These are phyloP conservation scores for Phytopythium helicoides DNA, from an alignment of 352 stramenopile genomes.

Conservation along the genomic window DNA sequence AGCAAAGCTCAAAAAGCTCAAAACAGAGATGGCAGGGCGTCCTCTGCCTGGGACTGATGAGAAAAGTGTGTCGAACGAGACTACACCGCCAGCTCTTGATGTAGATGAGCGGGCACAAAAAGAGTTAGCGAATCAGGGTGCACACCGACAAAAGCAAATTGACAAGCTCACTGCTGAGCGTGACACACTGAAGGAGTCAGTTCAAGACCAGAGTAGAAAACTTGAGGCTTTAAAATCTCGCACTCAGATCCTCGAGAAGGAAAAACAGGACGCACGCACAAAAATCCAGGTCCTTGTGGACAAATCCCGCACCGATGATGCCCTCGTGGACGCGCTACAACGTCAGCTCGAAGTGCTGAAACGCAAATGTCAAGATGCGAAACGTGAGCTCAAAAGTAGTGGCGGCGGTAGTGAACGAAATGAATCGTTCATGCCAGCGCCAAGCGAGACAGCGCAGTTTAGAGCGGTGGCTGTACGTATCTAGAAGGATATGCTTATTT, in stretches of 20 bases:
- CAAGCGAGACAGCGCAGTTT: conserved; percentile 50
- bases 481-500: not conserved
- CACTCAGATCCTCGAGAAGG: conserved; percentile 67
- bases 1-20: conserved; percentile 75
- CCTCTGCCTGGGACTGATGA: not conserved
- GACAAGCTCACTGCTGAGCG: conserved; percentile 60
- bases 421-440: conserved; percentile 41
- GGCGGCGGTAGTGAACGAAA: conserved; percentile 39
- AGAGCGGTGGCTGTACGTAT: conserved; percentile 23
- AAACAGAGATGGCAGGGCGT: conserved; percentile 26
- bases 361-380: conserved; percentile 44
- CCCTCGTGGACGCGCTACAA: conserved; percentile 74
- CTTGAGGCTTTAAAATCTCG: conserved; percentile 67
- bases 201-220: conserved; percentile 59
- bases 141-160: conserved; percentile 54
- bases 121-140: conserved; percentile 51
- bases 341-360: conserved; percentile 67
- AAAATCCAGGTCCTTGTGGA: conserved; percentile 74
- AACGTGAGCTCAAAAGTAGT: conserved; percentile 40
- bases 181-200: conserved; percentile 51
- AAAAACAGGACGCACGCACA: conserved; percentile 57
- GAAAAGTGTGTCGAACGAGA: not conserved
- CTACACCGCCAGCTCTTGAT: conserved; percentile 10
- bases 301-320: conserved; percentile 81
- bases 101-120: conserved; percentile 68